Evolutionary conservation across 1,139 yeast species (phyloP), one percentile per base, ranked within the genome.

Genomic region (Diutina sp.): DNA sequence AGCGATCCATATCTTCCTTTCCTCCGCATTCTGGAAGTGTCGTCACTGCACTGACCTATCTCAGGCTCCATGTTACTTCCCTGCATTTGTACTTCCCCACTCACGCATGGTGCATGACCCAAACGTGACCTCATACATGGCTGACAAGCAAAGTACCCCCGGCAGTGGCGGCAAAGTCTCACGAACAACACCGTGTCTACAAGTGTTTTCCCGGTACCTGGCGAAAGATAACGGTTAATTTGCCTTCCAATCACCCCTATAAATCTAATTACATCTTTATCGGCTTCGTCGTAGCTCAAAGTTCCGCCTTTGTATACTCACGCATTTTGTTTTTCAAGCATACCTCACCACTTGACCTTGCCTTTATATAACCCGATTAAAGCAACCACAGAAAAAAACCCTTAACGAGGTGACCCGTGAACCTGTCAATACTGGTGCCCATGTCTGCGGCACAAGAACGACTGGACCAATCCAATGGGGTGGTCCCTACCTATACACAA

Each of bases 361-460:
- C 46, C 25, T 12, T 44, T 44, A 44, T 44, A 44, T 44, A 44
- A 44, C 46, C 18, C 8, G 25, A 44, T 7, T 16, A 16, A 16
- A 16, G 46, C 25, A 44, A 18, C 46, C 18, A 44, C 46, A 16
- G 18, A 44, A 18, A 44, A 44, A 44, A 44, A 44, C 18, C 46
- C 18, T 16, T 18, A 16, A 16, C 46, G 46, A 44, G 18, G 25
- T 44, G 18, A 18, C 46, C 18, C 46, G 12, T 16, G 25, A n/a
- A 44, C 46, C 46, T 18, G 46, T 44, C 46, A 44, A 18, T 21
- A 18, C 8, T 16, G 25, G 25, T 18, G 46, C 25, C 28, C 14
- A 50, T 50, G 53, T 50, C 53, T 32, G 53, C 53, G 21, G 44
- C 53, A 6, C 53, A 38, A 50, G 53, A 50, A 32, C 30, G 53